phyloP scores from a whole-genome alignment of 2,329 filamentous ascomycete species.

The Coniella vitis region DNA sequence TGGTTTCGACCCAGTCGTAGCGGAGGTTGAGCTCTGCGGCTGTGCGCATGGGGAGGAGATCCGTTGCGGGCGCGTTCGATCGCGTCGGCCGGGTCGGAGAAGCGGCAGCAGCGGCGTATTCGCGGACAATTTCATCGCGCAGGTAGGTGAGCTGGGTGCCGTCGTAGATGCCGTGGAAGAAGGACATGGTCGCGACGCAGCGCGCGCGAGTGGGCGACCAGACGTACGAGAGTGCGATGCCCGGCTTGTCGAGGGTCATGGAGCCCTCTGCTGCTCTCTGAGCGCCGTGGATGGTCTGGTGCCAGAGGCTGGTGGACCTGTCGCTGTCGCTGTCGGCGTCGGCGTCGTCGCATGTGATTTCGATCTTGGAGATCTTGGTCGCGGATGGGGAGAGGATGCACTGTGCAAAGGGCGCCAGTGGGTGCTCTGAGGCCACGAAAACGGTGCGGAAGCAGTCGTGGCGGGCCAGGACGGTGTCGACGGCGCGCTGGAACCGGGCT shows the following conservation, averaged over 20 bases:
- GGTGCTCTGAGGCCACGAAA: slow-evolving; percentile 10
- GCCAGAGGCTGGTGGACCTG: background rate
- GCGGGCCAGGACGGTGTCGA: slow-evolving; percentile 7
- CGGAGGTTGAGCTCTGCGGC: slow-evolving; percentile 11
- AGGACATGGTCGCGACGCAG: background rate
- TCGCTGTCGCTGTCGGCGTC: background rate
- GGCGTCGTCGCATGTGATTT: background rate
- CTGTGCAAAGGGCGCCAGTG: slow-evolving; percentile 14
- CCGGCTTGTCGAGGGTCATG: background rate
- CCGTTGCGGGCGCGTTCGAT: background rate
- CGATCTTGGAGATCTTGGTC: too few relatives aligned
- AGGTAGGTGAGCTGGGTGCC: background rate
- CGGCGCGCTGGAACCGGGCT: slow-evolving; percentile 12
- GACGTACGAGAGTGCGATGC: background rate
- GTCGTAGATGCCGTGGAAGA: background rate
- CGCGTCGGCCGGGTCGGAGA: too few relatives aligned
- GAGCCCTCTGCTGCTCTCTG: background rate
- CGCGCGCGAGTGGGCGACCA: background rate
- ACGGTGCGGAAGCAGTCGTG: slow-evolving; percentile 16
- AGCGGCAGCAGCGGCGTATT: background rate
- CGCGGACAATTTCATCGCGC: background rate
- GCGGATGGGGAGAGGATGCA: slow-evolving; percentile 2
- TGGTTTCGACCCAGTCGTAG: slow-evolving; percentile 15
- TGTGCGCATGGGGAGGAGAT: background rate
- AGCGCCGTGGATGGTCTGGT: background rate